Percentiles rank a stretch among this genome's conserved stretches.
These are phyloP conservation scores for Ascobolus immersus DNA, from an alignment of 495 filamentous ascomycete species.

Conservation along the genomic window DNA sequence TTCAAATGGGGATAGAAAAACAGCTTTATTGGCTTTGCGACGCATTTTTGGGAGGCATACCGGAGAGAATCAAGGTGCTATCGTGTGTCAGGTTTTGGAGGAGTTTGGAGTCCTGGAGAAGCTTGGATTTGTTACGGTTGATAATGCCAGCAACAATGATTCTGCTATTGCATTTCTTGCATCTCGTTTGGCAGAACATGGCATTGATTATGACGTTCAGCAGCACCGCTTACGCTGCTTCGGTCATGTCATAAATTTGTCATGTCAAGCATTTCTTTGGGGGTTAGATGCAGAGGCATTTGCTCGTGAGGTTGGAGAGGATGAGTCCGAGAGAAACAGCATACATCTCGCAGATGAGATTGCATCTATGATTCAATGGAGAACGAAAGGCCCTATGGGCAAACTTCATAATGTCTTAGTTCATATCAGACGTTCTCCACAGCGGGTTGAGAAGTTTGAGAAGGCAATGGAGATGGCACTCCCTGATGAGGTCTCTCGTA, in stretches of 20 bases:
- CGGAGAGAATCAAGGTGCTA: neutral
- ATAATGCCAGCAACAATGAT: constrained; percentile 1
- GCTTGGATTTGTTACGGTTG: neutral
- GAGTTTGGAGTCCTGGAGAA: neutral
- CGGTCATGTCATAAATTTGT: neutral
- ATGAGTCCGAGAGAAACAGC: neutral
- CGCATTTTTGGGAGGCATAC: neutral
- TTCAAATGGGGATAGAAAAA: neutral
- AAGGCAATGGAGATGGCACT: neutral
- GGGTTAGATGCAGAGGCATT: neutral
- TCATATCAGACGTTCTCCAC: neutral
- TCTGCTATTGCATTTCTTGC: neutral
- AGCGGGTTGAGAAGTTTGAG: neutral
- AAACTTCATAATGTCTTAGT: neutral
- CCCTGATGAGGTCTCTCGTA: neutral
- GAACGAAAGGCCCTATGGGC: neutral
- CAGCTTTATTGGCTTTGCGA: neutral
- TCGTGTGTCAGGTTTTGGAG: neutral
- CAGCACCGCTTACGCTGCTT: neutral
- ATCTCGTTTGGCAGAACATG: too few species aligned
- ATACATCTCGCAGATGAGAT: too few species aligned
- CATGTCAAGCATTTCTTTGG: neutral
- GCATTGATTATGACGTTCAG: neutral
- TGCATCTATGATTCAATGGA: neutral
- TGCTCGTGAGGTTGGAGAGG: neutral